Percentiles rank a stretch among this genome's conserved stretches.
Conservation (phyloP, 108 stramenopile genomes). For the Schizochytrium sp. region DNA sequence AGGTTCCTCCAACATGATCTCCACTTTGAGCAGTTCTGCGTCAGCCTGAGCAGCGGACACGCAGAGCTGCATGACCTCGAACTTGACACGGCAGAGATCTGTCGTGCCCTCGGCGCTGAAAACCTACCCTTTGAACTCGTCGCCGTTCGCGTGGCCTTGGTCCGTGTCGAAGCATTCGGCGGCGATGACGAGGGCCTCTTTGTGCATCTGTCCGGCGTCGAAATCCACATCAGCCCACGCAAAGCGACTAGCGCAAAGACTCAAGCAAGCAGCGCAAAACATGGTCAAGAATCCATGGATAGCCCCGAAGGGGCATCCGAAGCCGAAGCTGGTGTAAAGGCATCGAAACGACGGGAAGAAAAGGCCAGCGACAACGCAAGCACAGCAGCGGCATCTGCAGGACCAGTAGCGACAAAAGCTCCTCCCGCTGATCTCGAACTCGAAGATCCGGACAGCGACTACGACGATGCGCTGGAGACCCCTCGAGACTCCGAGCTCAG, state of each 20-base stretch:
- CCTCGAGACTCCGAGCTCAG: background rate
- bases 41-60: background rate
- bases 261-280: too few relatives aligned
- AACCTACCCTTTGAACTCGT: background rate
- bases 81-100: background rate
- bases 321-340: background rate
- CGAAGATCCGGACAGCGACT: background rate
- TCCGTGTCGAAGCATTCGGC: background rate
- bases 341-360: background rate
- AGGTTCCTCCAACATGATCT: background rate
- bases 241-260: background rate
- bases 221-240: background rate
- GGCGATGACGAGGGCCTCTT: slow-evolving; percentile 14
- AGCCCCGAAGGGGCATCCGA: background rate
- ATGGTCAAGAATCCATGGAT: background rate
- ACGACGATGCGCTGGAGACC: background rate
- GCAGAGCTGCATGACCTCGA: background rate
- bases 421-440: background rate
- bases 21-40: background rate
- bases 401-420: background rate
- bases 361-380: background rate
- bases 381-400: background rate
- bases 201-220: background rate
- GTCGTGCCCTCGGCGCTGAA: background rate
- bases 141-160: background rate